Base-by-base conservation (phyloP, 805 yeast species). In the Phaffomyces opuntiae region DNA sequence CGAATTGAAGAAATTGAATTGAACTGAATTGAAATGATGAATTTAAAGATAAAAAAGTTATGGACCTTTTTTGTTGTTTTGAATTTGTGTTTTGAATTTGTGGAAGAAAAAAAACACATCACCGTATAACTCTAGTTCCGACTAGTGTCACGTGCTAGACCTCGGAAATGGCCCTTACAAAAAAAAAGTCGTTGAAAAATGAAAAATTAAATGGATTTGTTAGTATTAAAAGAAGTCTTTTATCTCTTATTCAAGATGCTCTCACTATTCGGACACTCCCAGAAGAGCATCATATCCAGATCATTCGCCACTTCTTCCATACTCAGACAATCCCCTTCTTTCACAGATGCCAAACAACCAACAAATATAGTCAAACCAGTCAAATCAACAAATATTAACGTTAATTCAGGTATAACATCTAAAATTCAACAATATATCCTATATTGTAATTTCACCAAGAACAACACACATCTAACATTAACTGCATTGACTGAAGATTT, bases 381-480 rank as follows among this genome's bases (percentile, higher is more conserved):
- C 12, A 29, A 29, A 9, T 7, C 31, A 29, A 29, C 31, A 29
- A 29, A 13, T 29, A 21, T 21, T 4, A 29, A 29, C 9, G 13
- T 29, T 11, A 8, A 29, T 29, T 38, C 54, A 16, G 46, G 40
- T 24, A 44, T 50, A 31, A 45, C 58, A 26, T 64, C 63, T 41
- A 47, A 50, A 53, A 66, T 63, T 24, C 81, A 83, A 26, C 79
- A 80, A 57, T 83, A 88, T 69, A 80, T 85, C 44, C 63, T 91
- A 45, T 86, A 86, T 65, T 87, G 88, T 48, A 68, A 72, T 29
- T 90, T 89, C 67, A 78, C 83, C 45, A 81, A 80, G 60, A 91
- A 90, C 69, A 90, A 90, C 70, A 85, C 96, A 2, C 80, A 81
- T 56, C 68, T 86, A 49, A 83, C 96, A 11, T 73, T 87, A 44